Conservation (phyloP, 192 early-diverging fungal species). For the Backusella macrospora region DNA sequence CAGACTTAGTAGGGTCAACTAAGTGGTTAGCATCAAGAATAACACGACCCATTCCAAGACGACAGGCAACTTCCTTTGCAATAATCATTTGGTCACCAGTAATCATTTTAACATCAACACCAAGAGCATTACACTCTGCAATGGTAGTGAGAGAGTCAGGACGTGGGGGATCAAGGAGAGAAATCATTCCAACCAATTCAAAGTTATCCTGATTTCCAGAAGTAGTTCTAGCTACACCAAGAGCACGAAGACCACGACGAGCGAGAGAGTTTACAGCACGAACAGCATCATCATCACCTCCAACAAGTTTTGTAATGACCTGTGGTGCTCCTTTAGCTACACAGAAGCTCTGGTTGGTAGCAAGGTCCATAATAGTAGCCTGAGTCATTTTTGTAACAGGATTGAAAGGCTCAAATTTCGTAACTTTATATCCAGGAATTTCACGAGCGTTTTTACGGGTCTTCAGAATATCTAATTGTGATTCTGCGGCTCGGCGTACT, state of each 20-base stretch:
- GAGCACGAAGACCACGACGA: constrained; percentile 81
- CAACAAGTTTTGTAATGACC: constrained; percentile 75
- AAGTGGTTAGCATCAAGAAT: constrained; percentile 89
- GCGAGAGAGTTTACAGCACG: constrained; percentile 78
- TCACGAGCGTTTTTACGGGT: constrained; percentile 50
- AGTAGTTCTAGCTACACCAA: constrained; percentile 86
- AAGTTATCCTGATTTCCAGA: constrained; percentile 69
- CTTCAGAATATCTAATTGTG: constrained; percentile 69
- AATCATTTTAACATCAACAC: constrained; percentile 95
- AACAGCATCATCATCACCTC: constrained; percentile 71
- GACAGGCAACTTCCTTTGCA: constrained; percentile 88
- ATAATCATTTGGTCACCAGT: constrained; percentile 96
- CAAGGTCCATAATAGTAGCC: constrained; percentile 81
- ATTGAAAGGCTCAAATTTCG: constrained; percentile 92
- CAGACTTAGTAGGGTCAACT: constrained; percentile 75
- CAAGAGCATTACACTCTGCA: constrained; percentile 77
- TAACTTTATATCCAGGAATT: constrained; percentile 92
- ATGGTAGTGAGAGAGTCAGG: constrained; percentile 93
- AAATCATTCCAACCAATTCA: constrained; percentile 89
- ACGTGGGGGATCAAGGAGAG: constrained; percentile 88
- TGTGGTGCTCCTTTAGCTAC: constrained; percentile 89
- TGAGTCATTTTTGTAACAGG: constrained; percentile 92
- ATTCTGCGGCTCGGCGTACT: constrained; percentile 81
- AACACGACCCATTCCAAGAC: constrained; percentile 90
- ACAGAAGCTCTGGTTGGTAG: constrained; percentile 75